phyloP scores from a whole-genome alignment of 1,284 basidiomycete genomes.

The Cryptococcus sp. region DNA sequence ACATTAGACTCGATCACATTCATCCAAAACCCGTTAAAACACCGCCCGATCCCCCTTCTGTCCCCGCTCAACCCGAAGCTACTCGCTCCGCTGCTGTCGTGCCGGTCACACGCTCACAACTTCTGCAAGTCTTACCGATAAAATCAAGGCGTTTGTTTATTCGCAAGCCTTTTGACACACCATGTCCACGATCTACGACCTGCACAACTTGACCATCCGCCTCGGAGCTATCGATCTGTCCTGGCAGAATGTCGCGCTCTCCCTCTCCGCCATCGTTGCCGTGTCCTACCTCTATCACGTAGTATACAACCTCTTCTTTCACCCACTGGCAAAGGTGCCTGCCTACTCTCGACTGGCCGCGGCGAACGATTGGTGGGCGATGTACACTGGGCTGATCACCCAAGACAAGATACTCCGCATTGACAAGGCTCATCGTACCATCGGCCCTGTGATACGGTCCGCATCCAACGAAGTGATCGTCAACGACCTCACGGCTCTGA shows the following conservation, averaged over 20 bases:
- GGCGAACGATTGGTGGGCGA: constrained; percentile 6
- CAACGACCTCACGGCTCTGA: not conserved
- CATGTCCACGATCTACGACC: constrained; percentile 2
- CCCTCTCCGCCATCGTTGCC: constrained; percentile 5
- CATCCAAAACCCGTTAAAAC: too few relatives aligned
- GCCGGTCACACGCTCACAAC: too few relatives aligned
- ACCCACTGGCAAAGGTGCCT: constrained; percentile 11
- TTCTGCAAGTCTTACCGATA: too few relatives aligned
- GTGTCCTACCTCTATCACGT: constrained; percentile 5
- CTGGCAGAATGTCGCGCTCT: constrained; percentile 1
- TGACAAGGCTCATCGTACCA: not conserved
- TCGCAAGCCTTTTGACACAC: too few relatives aligned
- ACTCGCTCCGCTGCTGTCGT: too few relatives aligned
- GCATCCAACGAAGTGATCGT: constrained; percentile 3
- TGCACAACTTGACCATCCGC: not conserved
- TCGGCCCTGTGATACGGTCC: constrained; percentile 1
- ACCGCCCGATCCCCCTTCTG: too few relatives aligned
- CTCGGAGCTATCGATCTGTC: not conserved
- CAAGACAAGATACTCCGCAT: constrained; percentile 2
- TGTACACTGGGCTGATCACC: not conserved
- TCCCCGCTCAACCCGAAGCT: too few relatives aligned
- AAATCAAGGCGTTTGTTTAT: too few relatives aligned
- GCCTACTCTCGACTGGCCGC: not conserved
- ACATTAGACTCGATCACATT: too few relatives aligned
- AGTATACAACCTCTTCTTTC: constrained; percentile 20